Base-by-base conservation (phyloP, 225 moss, liverwort and hornwort species). In the Ulota crispa region DNA sequence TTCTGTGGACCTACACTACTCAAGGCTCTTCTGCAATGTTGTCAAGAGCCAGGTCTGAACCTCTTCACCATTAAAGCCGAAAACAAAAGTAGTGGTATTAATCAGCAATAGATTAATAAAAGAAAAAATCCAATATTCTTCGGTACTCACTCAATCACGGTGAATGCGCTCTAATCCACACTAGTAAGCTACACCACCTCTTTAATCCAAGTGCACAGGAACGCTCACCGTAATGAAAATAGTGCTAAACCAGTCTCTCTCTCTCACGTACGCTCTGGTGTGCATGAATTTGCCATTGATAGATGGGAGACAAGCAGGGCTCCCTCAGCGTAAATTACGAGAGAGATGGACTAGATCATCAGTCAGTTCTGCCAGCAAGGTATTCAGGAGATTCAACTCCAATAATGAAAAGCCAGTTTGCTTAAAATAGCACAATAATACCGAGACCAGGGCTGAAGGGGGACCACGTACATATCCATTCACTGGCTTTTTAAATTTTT, bases 391-490 rank as follows among this genome's bases (percentile, higher is more conserved):
- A 81, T 39, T 81, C 64, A 47, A 65, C 71, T 36, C 56, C 76
- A 77, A 77, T 71, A 81, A 77, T 66, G 41, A 63, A 67, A 9
- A 52, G 18, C 32, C 26, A 71, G 28, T 13, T 45, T 63, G 2
- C 80, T 72, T 24, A 65, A 47, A 71, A 81, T 77, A 77, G 72
- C 3, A 5, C 50, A 65, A 50, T 23, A 60, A 71, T 77, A 65
- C 66, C 73, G 39, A 16, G 64, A 65, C 24, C 20, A 53, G 19
- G 24, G 0, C 13, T 41, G 31, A 75, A 39, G 32, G 73, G 31
- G 52, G 6, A 59, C 37, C 79, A 84, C 79, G 30, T 37, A 27
- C 39, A 37, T 21, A 60, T 55, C 19, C 31, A 47, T 56, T 69
- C 28, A 53, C n/a, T 37, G 18, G 13, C 65, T 73, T 73, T 4